These are phyloP conservation scores for Viridothelium virens DNA, from an alignment of 495 filamentous ascomycete genomes.

Conservation along the genomic window DNA sequence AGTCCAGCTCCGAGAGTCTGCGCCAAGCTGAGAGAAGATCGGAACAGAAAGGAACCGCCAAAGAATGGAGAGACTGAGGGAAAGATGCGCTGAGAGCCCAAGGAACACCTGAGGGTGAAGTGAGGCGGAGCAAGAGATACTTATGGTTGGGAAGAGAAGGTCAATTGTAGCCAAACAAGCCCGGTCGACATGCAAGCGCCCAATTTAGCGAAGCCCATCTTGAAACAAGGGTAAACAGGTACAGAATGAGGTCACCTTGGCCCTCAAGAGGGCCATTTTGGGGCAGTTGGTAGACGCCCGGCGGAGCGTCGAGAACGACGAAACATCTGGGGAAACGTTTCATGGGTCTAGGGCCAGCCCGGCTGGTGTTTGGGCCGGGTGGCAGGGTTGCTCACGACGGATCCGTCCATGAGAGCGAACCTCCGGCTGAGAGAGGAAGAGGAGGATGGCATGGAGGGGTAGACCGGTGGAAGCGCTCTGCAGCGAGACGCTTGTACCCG, in stretches of 20 bases:
- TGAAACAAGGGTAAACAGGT: constrained; percentile 9
- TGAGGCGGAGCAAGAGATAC: constrained; percentile 12
- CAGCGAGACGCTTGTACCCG: constrained; percentile 7
- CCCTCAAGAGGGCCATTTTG: neutral
- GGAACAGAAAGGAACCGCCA: constrained; percentile 5
- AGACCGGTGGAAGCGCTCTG: neutral
- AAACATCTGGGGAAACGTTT: constrained; percentile 12
- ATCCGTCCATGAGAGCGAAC: neutral
- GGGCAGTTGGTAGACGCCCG: neutral
- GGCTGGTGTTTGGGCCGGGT: constrained; percentile 7
- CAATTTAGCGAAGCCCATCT: neutral
- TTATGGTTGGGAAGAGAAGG: constrained; percentile 3
- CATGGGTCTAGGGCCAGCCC: neutral
- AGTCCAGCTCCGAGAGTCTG: constrained; percentile 7
- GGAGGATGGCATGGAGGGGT: neutral
- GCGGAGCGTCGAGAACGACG: neutral
- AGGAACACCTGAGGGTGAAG: constrained; percentile 7
- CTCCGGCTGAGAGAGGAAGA: neutral
- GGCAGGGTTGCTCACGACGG: neutral
- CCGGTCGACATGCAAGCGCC: constrained; percentile 4
- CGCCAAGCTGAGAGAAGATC: constrained; percentile 4
- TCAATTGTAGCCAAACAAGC: constrained; percentile 4
- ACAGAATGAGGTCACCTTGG: constrained; percentile 3
- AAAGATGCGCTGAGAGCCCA: constrained; percentile 4
- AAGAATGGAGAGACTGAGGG: constrained; percentile 3